These are phyloP conservation scores for Pseudevernia furfuracea DNA, from an alignment of 495 filamentous ascomycete genomes.

Conservation along the genomic window DNA sequence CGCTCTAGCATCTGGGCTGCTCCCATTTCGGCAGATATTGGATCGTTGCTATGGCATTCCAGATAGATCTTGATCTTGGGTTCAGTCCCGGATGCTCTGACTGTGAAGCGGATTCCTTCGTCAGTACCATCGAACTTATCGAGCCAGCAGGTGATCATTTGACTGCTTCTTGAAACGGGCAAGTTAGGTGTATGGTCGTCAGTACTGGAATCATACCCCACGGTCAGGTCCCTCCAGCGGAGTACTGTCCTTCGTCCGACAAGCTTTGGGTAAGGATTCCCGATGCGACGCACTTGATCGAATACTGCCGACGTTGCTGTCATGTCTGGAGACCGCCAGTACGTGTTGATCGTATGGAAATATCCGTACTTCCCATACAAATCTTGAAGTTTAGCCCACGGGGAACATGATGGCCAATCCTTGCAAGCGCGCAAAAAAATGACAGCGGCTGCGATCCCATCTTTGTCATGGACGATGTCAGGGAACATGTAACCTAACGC, in stretches of 20 bases:
- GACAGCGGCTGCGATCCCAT: slow-evolving; percentile 59
- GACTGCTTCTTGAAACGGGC: slow-evolving; percentile 50
- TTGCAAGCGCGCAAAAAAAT: slow-evolving; percentile 53
- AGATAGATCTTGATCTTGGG: slow-evolving; percentile 60
- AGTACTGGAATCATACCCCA: slow-evolving; percentile 54
- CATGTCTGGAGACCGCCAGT: slow-evolving; percentile 54
- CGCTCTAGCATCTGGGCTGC: slow-evolving; percentile 47
- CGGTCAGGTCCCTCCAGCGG: slow-evolving; percentile 62
- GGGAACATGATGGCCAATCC: slow-evolving; percentile 47
- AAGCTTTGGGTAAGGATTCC: slow-evolving; percentile 35
- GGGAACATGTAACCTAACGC: slow-evolving; percentile 72
- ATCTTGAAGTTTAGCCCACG: slow-evolving; percentile 51
- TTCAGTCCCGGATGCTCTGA: slow-evolving; percentile 63
- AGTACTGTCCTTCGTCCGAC: slow-evolving; percentile 47
- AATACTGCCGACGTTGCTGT: slow-evolving; percentile 48
- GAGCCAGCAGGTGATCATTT: slow-evolving; percentile 69
- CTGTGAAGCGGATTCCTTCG: slow-evolving; percentile 53
- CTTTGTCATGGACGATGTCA: slow-evolving; percentile 58
- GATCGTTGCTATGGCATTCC: slow-evolving; percentile 43
- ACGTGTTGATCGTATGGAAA: slow-evolving; percentile 61
- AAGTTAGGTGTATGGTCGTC: slow-evolving; percentile 47
- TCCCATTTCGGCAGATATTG: slow-evolving; percentile 41
- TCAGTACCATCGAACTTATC: slow-evolving; percentile 32
- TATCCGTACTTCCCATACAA: slow-evolving; percentile 56
- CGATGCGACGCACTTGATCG: slow-evolving; percentile 43